Percentiles rank a stretch among this genome's conserved stretches.
phyloP scores from a whole-genome alignment of 2,329 filamentous ascomycete species.

The Cladosporium cucumerinum region DNA sequence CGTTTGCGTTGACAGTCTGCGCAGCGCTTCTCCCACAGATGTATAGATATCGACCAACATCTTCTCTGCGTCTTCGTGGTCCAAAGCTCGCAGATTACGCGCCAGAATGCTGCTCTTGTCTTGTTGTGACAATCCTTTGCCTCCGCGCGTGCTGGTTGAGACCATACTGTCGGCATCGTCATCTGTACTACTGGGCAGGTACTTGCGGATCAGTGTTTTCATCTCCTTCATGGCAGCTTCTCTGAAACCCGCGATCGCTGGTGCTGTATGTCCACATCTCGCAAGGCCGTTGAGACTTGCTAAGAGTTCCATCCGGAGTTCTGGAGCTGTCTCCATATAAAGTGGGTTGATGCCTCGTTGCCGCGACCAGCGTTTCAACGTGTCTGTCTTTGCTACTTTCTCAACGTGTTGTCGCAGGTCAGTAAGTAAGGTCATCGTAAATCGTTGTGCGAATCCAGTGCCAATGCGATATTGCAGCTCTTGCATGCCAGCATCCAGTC shows the following conservation, averaged over 20 bases:
- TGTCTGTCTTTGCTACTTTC: constrained; percentile 66
- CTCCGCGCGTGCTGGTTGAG: constrained; percentile 72
- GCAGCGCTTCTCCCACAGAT: constrained; percentile 78
- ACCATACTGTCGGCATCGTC: constrained; percentile 90
- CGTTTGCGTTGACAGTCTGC: constrained; percentile 82
- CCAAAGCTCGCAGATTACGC: constrained; percentile 79
- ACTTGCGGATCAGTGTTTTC: constrained; percentile 75
- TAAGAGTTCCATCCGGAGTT: constrained; percentile 67
- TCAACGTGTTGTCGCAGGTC: constrained; percentile 81
- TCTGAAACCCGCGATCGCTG: constrained; percentile 79
- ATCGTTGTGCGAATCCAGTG: constrained; percentile 77
- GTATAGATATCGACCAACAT: constrained; percentile 81
- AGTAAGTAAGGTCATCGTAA: constrained; percentile 70
- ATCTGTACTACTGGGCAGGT: constrained; percentile 87
- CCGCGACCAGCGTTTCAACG: constrained; percentile 75
- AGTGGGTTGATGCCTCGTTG: constrained; percentile 57
- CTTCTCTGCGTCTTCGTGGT: constrained; percentile 78
- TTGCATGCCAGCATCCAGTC: constrained; percentile 72
- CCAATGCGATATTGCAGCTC: constrained; percentile 77
- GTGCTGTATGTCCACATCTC: constrained; percentile 72
- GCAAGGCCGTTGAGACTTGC: constrained; percentile 75
- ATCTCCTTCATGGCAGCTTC: constrained; percentile 83
- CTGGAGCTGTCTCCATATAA: constrained; percentile 71
- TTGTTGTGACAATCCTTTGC: constrained; percentile 68
- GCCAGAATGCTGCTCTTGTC: constrained; percentile 88